Base-by-base conservation (phyloP, 768 basidiomycete genomes). In the Royoungia palumana region DNA sequence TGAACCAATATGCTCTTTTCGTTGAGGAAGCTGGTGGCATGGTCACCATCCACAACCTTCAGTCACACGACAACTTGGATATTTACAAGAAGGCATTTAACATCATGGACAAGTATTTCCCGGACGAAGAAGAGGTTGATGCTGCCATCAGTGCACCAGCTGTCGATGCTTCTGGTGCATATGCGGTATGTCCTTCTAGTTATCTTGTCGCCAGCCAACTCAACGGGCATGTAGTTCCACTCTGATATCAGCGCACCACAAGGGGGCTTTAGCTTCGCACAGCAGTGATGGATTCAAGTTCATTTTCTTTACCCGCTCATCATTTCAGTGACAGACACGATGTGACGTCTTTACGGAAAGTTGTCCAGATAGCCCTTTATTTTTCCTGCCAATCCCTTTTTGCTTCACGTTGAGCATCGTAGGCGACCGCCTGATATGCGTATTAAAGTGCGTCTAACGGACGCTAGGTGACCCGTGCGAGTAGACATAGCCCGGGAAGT, bases 1-100 rank as follows among this genome's bases (percentile, higher is more conserved):
- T 82, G 21, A 99, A 99, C 70, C 85, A 91, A 61, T 99, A 97
- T 69, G 95, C 96, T 13, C 72, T 87, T 51, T 98, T 75, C 59
- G 92, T 98, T 37, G 96, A 99, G 71, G 96, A 99, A 72, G 94
- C 94, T 10, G 94, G 96, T 50, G 96, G 96, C 45, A 98, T 99
- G 96, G 82, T 93, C 58, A 89, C 93, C 17, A 97, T 99, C 68
- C 95, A 99, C 77, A 94, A 97, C 70, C 82, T 98, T 46, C 96
- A 99, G 73, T 94, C 95, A 70, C 96, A 98, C 70, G 95, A 99
- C 75, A 99, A 99, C 73, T 72, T 97, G 71, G 95, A 98, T 60
- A 98, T 99, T 61, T 99, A 99, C 75, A 97, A 97, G 82, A 98
- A 99, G 75, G 95, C 94, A 35, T 99, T 94, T 79, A 92, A 92